phyloP scores from a whole-genome alignment of 2,329 filamentous ascomycete species.

The Aspergillus ochraceus region DNA sequence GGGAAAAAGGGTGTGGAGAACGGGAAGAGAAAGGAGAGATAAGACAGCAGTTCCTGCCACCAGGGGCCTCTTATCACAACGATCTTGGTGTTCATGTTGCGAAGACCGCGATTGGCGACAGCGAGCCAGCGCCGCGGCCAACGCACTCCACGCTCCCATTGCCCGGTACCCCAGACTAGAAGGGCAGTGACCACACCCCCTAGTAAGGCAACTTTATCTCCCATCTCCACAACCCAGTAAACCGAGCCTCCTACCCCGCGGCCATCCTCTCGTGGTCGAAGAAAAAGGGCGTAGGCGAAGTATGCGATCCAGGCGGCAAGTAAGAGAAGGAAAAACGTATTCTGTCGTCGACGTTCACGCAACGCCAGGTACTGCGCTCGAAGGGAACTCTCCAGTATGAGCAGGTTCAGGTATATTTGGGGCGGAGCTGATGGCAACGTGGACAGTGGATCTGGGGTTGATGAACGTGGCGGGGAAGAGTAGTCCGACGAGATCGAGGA shows the following conservation, averaged over 20 bases:
- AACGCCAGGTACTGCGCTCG: conserved; percentile 91
- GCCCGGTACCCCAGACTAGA: conserved; percentile 89
- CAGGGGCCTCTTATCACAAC: conserved; percentile 81
- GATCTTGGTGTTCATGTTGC: conserved; percentile 94
- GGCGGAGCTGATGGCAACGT: conserved; percentile 85
- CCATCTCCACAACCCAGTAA: conserved; percentile 92
- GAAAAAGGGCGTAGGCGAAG: conserved; percentile 87
- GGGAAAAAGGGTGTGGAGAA: conserved; percentile 68
- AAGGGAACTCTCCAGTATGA: conserved; percentile 92
- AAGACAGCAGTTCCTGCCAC: conserved; percentile 75
- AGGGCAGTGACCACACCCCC: conserved; percentile 84
- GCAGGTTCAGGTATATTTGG: conserved; percentile 96
- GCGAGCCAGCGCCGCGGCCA: conserved; percentile 92
- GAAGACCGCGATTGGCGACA: conserved; percentile 83
- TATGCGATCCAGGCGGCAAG: conserved; percentile 77
- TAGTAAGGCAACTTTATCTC: conserved; percentile 87
- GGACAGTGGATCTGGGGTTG: conserved; percentile 67
- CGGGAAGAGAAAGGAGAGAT: conserved; percentile 74
- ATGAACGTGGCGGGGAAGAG: conserved; percentile 48
- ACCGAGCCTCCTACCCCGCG: conserved; percentile 86
- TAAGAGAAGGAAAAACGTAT: conserved; percentile 85
- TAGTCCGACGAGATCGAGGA: conserved; percentile 27
- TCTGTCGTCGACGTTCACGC: conserved; percentile 81
- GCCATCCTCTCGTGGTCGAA: conserved; percentile 94
- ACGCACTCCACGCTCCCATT: conserved; percentile 91